phyloP scores from a whole-genome alignment of 148 eudicot species.

The Gaultheria prostrata region DNA sequence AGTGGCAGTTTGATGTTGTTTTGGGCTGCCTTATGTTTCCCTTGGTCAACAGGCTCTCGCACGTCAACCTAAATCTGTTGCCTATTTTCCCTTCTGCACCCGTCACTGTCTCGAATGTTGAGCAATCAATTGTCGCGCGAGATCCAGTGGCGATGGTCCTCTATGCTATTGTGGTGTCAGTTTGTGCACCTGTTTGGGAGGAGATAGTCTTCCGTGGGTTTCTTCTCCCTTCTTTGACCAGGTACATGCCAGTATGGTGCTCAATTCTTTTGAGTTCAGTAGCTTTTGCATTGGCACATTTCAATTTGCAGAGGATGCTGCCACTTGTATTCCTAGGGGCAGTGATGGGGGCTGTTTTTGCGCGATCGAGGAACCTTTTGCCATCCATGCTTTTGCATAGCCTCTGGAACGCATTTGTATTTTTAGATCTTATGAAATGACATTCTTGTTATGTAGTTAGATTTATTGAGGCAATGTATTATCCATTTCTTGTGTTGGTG shows the following conservation, averaged over 20 bases:
- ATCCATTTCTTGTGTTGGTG: conserved; percentile 3
- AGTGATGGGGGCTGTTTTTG: conserved; percentile 69
- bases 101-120: conserved; percentile 61
- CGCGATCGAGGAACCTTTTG: conserved; percentile 60
- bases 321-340: conserved; percentile 73
- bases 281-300: conserved; percentile 80
- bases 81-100: conserved; percentile 67
- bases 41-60: conserved; percentile 68
- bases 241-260: conserved; percentile 85
- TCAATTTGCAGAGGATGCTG: conserved; percentile 80
- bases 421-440: conserved; percentile 75
- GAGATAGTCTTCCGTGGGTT: conserved; percentile 79
- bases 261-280: conserved; percentile 65
- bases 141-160: conserved; percentile 75
- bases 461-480: conserved; percentile 9
- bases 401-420: conserved; percentile 87
- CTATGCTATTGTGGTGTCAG: conserved; percentile 60
- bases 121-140: conserved; percentile 77
- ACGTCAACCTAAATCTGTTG: conserved; percentile 59
- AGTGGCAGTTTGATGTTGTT: conserved; percentile 63
- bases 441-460: conserved; percentile 12
- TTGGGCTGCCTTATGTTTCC: conserved; percentile 87
- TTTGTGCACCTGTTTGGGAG: conserved; percentile 86
- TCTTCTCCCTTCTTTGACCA: conserved; percentile 79
- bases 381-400: conserved; percentile 77